phyloP scores from a whole-genome alignment of 805 yeast genomes.

The Myxozyma neglecta region DNA sequence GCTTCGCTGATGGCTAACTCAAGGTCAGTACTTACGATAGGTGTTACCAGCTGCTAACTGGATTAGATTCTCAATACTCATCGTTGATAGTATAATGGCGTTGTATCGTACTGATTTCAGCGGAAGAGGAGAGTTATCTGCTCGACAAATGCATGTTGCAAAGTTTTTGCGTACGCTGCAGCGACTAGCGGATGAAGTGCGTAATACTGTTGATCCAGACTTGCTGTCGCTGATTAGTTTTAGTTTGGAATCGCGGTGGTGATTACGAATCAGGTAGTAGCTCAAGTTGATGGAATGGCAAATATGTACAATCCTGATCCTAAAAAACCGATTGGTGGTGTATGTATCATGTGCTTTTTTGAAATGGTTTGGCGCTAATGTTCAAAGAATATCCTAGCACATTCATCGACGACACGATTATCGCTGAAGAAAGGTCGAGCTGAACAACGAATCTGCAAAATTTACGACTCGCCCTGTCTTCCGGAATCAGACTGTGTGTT shows the following conservation, averaged over 20 bases:
- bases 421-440: conserved; percentile 88
- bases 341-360: conserved; percentile 7
- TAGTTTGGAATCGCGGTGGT: conserved; percentile 92
- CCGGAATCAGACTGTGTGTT: conserved; percentile 95
- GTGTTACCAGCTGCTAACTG: not conserved
- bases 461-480: conserved; percentile 93
- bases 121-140: conserved; percentile 94
- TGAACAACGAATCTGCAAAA: conserved; percentile 89
- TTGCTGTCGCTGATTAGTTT: not conserved
- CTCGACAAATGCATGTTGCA: conserved; percentile 92
- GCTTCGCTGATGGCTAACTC: conserved; percentile 96
- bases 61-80: conserved; percentile 64
- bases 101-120: conserved; percentile 90
- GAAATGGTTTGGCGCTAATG: not conserved
- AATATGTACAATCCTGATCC: conserved; percentile 89
- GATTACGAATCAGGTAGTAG: conserved; percentile 94
- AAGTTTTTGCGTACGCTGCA: conserved; percentile 88
- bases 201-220: not conserved
- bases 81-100: conserved; percentile 98
- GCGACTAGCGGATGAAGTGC: conserved; percentile 80
- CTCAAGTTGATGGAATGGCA: conserved; percentile 88
- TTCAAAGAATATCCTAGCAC: conserved; percentile 78
- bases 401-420: conserved; percentile 90
- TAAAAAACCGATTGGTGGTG: conserved; percentile 96
- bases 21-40: conserved; percentile 41